Evolutionary conservation across 768 basidiomycete species (phyloP), one percentile per base, ranked within the genome.

Genomic region (Collybia mongolica): DNA sequence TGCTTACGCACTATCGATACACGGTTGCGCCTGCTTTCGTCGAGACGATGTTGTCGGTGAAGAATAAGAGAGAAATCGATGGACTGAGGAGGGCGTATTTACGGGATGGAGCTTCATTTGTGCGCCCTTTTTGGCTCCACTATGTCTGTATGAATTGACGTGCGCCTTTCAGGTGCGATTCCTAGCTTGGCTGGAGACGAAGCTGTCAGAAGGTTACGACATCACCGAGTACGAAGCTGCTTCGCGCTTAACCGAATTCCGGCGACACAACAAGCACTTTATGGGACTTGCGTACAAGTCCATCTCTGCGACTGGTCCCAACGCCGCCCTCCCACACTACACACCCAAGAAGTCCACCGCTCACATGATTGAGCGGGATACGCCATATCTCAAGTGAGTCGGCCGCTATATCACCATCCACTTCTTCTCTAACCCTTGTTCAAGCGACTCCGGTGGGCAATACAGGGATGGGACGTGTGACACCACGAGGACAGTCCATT

Each of bases 281-380:
- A 84, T 84, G 82, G 90, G 91, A 5, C 81, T 90, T 15, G 92
- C 92, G 5, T 94, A 94, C 56, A 88, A 90, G 67, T 90, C 85
- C 48, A 96, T 98, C 53, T 90, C 88, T 19, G 96, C 90, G 2
- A 84, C 81, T 35, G 96, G 95, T 2, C 77, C 90, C 2, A 96
- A 99, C 63, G 95, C 91, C 48, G 97, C 96, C 15, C 70, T 98
- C 19, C 94, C 97, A 3, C 97, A 99, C 69, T 98, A 99, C 66
- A 76, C 80, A 0, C 93, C 97, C 0, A 79, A 80, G 52, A 84
- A 87, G 62, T 67, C 72, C 17, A 76, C 74, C 15, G 88, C 88
- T n/a, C 67, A 71, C 39, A 75, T 88, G 69, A 90, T 99, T 58
- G 84, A 88, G 56, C 76, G 82, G 29, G 79, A 87, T 11, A 79